Evolutionary conservation across 2,329 filamentous ascomycete species (phyloP).

Genomic region (Annulohypoxylon truncatum): DNA sequence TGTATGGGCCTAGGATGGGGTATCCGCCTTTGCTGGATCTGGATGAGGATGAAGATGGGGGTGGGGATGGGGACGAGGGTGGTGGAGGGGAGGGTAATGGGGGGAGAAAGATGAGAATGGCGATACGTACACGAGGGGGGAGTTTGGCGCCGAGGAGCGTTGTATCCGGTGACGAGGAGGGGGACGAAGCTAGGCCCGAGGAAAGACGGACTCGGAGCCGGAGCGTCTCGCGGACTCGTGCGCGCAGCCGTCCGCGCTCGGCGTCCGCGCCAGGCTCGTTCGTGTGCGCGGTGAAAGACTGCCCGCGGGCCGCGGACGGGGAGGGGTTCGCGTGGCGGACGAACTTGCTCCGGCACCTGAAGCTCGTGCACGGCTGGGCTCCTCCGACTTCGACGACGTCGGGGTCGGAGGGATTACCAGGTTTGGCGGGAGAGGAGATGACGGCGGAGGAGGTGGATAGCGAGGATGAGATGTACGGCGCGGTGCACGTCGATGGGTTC

Average conservation of each 20-base stretch:
- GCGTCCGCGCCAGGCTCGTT: conserved; percentile 38
- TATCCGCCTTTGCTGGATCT: conserved; percentile 21
- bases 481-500: conserved; percentile 76
- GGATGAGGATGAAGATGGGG: conserved; percentile 34
- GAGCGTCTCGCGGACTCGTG: conserved; percentile 3
- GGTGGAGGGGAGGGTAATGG: neutral
- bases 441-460: conserved; percentile 51
- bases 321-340: conserved; percentile 53
- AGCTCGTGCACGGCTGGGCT: conserved; percentile 54
- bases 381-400: neutral
- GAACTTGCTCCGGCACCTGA: conserved; percentile 59
- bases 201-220: neutral
- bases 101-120: neutral
- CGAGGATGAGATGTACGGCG: conserved; percentile 68
- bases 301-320: conserved; percentile 48
- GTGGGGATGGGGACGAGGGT: conserved; percentile 5
- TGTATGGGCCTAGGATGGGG: conserved; percentile 49
- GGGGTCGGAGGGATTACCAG: conserved; percentile 18
- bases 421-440: conserved; percentile 42
- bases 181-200: neutral
- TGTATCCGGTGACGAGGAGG: conserved; percentile 18
- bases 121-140: neutral
- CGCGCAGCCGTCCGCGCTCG: conserved; percentile 38
- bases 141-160: conserved; percentile 7
- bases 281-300: conserved; percentile 54